phyloP scores from a whole-genome alignment of 768 basidiomycete genomes.

The Trametes cinnabarina region DNA sequence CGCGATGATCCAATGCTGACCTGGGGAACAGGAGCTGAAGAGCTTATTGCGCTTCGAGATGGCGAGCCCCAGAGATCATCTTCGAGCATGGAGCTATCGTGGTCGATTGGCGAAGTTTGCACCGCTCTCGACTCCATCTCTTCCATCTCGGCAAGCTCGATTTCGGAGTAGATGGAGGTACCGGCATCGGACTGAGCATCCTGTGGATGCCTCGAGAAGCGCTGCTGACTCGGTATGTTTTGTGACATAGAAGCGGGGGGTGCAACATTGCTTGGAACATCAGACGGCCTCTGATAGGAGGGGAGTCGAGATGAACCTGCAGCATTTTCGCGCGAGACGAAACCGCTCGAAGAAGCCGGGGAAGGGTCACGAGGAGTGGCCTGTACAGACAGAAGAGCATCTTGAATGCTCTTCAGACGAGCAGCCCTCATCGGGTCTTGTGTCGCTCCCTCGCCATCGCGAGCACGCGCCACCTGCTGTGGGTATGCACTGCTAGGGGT shows the following conservation, averaged over 20 bases:
- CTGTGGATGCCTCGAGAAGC: background rate
- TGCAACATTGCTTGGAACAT: slow-evolving; percentile 3
- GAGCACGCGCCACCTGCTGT: background rate
- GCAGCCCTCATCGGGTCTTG: background rate
- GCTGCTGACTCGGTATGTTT: background rate
- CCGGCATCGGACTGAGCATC: slow-evolving; percentile 8
- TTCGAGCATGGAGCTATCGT: slow-evolving; percentile 5
- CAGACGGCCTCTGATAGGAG: background rate
- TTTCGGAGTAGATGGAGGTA: slow-evolving; percentile 6
- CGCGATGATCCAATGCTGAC: background rate
- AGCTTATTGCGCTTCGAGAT: background rate
- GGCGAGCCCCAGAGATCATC: slow-evolving; percentile 6
- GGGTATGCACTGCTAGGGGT: slow-evolving; percentile 1
- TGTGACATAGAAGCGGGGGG: slow-evolving; percentile 12
- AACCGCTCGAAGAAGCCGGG: slow-evolving; percentile 1
- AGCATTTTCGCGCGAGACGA: background rate
- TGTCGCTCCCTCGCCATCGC: background rate
- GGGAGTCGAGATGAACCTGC: background rate
- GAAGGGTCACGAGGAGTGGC: slow-evolving; percentile 3
- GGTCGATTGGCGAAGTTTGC: slow-evolving; percentile 10
- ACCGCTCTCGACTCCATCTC: slow-evolving; percentile 13
- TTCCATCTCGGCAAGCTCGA: slow-evolving; percentile 11
- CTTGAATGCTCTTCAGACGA: slow-evolving; percentile 12
- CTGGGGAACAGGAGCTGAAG: background rate
- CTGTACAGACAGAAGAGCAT: slow-evolving; percentile 4